Percentiles rank a stretch among this genome's conserved stretches.
Conservation (phyloP, 345 rosid genomes). For the Lepidium africanum region DNA sequence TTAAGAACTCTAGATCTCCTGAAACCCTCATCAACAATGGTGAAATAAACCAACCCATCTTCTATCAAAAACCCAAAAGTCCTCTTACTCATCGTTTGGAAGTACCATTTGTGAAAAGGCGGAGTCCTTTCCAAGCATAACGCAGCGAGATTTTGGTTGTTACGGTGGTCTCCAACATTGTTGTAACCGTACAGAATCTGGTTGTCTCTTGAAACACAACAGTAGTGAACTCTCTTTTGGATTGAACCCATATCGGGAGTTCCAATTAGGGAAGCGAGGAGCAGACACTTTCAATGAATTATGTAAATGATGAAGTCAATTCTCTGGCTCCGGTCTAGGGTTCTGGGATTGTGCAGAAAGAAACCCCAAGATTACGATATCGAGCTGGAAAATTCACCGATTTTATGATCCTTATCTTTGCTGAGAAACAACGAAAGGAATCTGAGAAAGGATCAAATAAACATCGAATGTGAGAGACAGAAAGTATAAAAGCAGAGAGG, state of each 20-base stretch:
- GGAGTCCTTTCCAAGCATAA: conserved; percentile 62
- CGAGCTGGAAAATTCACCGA: neutral
- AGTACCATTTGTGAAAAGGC: conserved; percentile 72
- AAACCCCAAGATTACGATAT: neutral
- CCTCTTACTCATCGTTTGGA: conserved; percentile 51
- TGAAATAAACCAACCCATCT: conserved; percentile 56
- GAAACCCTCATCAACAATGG: conserved; percentile 51
- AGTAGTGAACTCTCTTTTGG: conserved; percentile 47
- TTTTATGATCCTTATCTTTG: conserved; percentile 19
- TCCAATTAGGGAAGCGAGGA: neutral
- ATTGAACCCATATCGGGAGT: neutral
- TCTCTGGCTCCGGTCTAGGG: neutral
- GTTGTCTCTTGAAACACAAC: conserved; percentile 54
- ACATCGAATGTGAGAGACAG: neutral
- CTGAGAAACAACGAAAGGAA: conserved; percentile 20
- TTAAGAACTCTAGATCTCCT: conserved; percentile 40
- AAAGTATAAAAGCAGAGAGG: conserved; percentile 23
- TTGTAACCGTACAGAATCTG: conserved; percentile 45
- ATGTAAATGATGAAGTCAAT: neutral
- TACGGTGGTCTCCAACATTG: conserved; percentile 44
- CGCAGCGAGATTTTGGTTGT: conserved; percentile 44
- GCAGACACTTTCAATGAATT: neutral
- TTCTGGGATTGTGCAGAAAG: neutral
- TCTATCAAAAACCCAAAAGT: conserved; percentile 64
- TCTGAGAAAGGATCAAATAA: neutral